Conservation (phyloP, 2,329 filamentous ascomycete species). For the Phoma herbarum region DNA sequence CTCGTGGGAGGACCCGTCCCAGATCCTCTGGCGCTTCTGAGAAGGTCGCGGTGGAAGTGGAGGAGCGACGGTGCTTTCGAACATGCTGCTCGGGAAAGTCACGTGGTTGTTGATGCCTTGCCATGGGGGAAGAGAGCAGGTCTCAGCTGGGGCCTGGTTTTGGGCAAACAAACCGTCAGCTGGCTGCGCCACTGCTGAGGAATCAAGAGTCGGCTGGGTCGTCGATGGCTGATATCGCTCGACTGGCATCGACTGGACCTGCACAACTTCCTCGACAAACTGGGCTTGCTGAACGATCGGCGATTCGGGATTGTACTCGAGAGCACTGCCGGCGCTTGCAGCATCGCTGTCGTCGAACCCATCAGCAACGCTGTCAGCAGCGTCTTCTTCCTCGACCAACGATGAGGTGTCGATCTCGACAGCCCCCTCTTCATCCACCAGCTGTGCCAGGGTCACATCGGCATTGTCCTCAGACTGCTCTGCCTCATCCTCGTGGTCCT, state of each 20-base stretch:
- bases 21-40: slow-evolving; percentile 17
- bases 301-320: background rate
- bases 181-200: background rate
- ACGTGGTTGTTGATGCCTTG: background rate
- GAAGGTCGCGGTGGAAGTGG: slow-evolving; percentile 30
- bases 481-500: slow-evolving; percentile 15
- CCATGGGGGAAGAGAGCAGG: background rate
- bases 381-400: slow-evolving; percentile 3
- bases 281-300: background rate
- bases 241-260: background rate
- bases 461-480: slow-evolving; percentile 8
- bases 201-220: background rate
- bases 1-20: background rate
- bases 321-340: slow-evolving; percentile 2
- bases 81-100: background rate
- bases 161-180: background rate
- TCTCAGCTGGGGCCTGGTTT: background rate
- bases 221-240: background rate
- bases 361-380: background rate
- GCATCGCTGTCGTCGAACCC: slow-evolving; percentile 6
- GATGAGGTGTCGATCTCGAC: slow-evolving; percentile 1
- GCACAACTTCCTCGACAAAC: background rate
- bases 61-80: slow-evolving; percentile 11
- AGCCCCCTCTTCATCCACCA: background rate
- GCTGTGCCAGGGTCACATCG: slow-evolving; percentile 6